Base-by-base conservation (phyloP, 805 yeast genomes). In the Ogataea ramenticola region DNA sequence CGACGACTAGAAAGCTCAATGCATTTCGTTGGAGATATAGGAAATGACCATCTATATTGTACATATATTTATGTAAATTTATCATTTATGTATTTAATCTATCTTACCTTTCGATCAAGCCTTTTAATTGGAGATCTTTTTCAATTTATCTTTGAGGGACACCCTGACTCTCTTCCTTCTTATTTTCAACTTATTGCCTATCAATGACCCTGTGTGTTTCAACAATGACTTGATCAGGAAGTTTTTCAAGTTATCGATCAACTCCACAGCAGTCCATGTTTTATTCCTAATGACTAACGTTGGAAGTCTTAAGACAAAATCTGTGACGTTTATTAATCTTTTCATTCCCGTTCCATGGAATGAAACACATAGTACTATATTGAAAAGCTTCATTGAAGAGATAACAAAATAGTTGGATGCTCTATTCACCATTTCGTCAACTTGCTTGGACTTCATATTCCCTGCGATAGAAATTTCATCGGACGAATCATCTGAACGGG, bases 331-430 rank as follows among this genome's bases (percentile, higher is more conserved):
- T 34, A 86, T 74, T 44, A 91, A 64, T 50, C 82, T 77, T 53
- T 76, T 67, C 26, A 77, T 70, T 14, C 89, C 86, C 15, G 78
- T 79, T 9, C 93, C 95, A 58, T 79, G 78, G 63, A 86, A 86
- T 41, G 95, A 84, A 22, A 89, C 72, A 42, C 80, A 71, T 15
- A 90, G 57, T n/a, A 66, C 57, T 33, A 77, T 68, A n/a, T 71
- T 60, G 31, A 71, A 68, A 34, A 83, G 54, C 29, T 64, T 67
- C 48, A 91, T 70, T 15, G 75, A 65, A 21, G 79, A 76, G 47
- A 90, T 77, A 51, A 86, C 82, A 60, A 85, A 70, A 57, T 77
- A 86, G 45, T 76, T 77, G 24, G 86, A 75, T 0, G 97, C 87
- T 40, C 97, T 67, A 38, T 70, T 64, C 5, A 88, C 64, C 96